Conservation (phyloP, 352 stramenopile species). For the Blastocystis sp. region DNA sequence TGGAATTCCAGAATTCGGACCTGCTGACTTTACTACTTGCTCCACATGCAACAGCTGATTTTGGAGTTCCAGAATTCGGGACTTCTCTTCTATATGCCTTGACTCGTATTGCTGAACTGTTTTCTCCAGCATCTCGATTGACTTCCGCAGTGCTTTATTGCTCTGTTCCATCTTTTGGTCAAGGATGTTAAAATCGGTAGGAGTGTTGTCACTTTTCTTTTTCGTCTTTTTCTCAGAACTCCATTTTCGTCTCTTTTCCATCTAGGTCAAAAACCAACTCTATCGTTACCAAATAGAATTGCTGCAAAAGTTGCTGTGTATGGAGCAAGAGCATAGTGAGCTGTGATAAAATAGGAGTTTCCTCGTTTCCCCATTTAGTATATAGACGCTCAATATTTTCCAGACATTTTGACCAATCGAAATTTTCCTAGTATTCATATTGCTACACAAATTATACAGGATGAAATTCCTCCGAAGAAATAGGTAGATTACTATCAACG, state of each 20-base stretch:
- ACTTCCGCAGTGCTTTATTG: neutral
- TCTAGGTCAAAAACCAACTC: neutral
- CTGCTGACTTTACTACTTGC: neutral
- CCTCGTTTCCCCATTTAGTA: neutral
- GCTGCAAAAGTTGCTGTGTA: neutral
- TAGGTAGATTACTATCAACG: too few species aligned
- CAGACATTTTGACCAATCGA: neutral
- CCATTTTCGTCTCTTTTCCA: neutral
- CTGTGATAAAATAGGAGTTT: neutral
- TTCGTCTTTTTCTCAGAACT: neutral
- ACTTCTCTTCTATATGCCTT: neutral
- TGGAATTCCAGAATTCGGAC: neutral
- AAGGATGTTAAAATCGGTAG: neutral
- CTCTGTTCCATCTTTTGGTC: neutral
- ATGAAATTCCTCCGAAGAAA: too few species aligned
- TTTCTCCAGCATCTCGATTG: neutral
- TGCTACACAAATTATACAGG: too few species aligned
- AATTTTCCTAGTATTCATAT: neutral
- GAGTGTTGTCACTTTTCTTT: neutral
- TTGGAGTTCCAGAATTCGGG: neutral
- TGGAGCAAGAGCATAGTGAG: neutral
- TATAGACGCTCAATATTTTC: neutral
- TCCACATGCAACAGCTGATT: neutral
- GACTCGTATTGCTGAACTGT: neutral
- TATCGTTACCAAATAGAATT: neutral